Percentiles rank a stretch among this genome's conserved stretches.
phyloP scores from a whole-genome alignment of 495 filamentous ascomycete species.

The Gamarada debralockiae region DNA sequence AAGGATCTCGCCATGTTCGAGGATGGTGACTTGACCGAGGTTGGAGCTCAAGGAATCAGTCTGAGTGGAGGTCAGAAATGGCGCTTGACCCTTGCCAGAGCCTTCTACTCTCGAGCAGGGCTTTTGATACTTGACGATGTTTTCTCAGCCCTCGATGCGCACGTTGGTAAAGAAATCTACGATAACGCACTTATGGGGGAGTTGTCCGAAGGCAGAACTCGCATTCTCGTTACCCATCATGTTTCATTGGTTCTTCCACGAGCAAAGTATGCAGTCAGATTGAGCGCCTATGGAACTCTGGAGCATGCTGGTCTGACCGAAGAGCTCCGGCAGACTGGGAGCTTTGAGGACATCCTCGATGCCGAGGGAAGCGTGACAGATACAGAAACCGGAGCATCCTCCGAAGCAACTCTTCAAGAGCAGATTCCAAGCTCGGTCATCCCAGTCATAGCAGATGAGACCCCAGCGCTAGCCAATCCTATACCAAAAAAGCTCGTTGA shows the following conservation, averaged over 20 bases:
- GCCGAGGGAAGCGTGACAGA: neutral
- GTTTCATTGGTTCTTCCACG: conserved; percentile 23
- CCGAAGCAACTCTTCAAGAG: neutral
- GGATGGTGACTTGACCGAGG: conserved; percentile 64
- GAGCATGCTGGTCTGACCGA: conserved; percentile 39
- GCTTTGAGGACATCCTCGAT: conserved; percentile 13
- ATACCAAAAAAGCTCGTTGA: conserved; percentile 46
- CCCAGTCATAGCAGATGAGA: neutral
- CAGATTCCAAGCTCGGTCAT: no score
- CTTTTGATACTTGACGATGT: conserved; percentile 69
- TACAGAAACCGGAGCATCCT: neutral
- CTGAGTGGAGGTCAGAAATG: conserved; percentile 71
- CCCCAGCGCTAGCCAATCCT: conserved; percentile 7
- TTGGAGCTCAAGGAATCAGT: conserved; percentile 67
- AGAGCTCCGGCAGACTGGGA: conserved; percentile 26
- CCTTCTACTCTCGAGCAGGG: conserved; percentile 62
- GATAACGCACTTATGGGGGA: conserved; percentile 46
- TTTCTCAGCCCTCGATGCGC: conserved; percentile 57
- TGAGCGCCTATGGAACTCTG: conserved; percentile 45
- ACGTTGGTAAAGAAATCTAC: conserved; percentile 44
- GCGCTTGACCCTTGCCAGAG: conserved; percentile 64
- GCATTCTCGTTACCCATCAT: conserved; percentile 52
- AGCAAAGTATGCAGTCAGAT: conserved; percentile 31
- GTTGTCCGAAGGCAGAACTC: conserved; percentile 40
- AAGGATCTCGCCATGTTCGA: conserved; percentile 60